Evolutionary conservation across 306 rosid species (phyloP).

Genomic region (Cicer judaicum): DNA sequence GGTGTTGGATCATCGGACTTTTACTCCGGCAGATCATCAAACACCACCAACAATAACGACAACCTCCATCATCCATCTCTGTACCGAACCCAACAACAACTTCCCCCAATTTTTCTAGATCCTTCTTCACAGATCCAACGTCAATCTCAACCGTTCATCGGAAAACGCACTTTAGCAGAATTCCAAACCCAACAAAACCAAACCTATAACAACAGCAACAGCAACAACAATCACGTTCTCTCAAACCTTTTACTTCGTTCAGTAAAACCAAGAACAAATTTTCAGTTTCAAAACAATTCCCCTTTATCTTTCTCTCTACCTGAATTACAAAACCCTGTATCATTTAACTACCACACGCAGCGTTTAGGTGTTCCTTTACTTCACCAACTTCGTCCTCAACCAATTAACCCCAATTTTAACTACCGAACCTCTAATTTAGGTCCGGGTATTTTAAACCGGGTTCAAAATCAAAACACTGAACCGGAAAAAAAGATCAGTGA

Average conservation of each 20-base stretch:
- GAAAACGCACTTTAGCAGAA: constrained; percentile 79
- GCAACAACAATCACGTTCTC: constrained; percentile 49
- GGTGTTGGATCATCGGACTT: constrained; percentile 67
- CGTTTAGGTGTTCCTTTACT: constrained; percentile 57
- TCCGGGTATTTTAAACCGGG: background rate
- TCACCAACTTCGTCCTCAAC: constrained; percentile 67
- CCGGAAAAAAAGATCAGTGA: constrained; percentile 67
- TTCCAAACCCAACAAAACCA: constrained; percentile 52
- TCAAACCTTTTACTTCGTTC: constrained; percentile 60
- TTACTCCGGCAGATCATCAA: constrained; percentile 59
- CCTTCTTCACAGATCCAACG: constrained; percentile 66
- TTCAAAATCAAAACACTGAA: constrained; percentile 46
- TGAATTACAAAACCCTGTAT: constrained; percentile 26
- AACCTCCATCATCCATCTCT: constrained; percentile 52
- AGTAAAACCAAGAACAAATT: constrained; percentile 64
- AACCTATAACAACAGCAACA: constrained; percentile 43
- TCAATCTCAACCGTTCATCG: constrained; percentile 45
- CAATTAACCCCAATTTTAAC: constrained; percentile 32
- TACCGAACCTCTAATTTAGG: constrained; percentile 29
- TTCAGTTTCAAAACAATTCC: constrained; percentile 24
- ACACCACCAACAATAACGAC: constrained; percentile 45
- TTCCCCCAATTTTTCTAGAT: constrained; percentile 59
- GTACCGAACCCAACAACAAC: constrained; percentile 65
- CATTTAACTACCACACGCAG: constrained; percentile 36
- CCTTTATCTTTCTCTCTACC: constrained; percentile 1